Conservation (phyloP, 805 yeast genomes). For the Starmera pachycereana region DNA sequence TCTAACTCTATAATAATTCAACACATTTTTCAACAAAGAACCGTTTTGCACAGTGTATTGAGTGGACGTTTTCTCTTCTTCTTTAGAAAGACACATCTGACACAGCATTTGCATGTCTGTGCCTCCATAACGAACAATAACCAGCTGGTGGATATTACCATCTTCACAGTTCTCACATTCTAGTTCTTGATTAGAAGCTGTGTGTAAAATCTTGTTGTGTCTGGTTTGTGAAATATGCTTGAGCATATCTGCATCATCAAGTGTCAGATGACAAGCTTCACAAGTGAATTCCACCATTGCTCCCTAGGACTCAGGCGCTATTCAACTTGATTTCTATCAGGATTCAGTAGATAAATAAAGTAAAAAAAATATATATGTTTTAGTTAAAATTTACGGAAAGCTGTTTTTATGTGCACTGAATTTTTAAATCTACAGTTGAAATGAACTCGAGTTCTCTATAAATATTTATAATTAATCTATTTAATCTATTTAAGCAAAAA, state of each 20-base stretch:
- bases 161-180: constrained; percentile 50
- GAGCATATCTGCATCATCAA: constrained; percentile 30
- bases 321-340: too few relatives aligned
- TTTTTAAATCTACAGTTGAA: too few relatives aligned
- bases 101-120: constrained; percentile 44
- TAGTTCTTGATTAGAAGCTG: constrained; percentile 28
- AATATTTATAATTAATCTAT: too few relatives aligned
- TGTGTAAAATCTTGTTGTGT: constrained; percentile 36
- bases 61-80: constrained; percentile 34
- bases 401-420: too few relatives aligned
- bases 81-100: constrained; percentile 31
- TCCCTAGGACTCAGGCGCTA: too few relatives aligned
- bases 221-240: constrained; percentile 44
- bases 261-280: constrained; percentile 31
- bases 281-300: constrained; percentile 28
- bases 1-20: constrained; percentile 37
- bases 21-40: constrained; percentile 37
- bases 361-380: too few relatives aligned
- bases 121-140: constrained; percentile 42
- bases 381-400: too few relatives aligned
- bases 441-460: too few relatives aligned
- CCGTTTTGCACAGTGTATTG: constrained; percentile 46
- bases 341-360: too few relatives aligned
- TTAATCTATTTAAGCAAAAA: not conserved
- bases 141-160: constrained; percentile 41